Base-by-base conservation (phyloP, 2,329 filamentous ascomycete genomes). In the Scleromitrula shiraiana region DNA sequence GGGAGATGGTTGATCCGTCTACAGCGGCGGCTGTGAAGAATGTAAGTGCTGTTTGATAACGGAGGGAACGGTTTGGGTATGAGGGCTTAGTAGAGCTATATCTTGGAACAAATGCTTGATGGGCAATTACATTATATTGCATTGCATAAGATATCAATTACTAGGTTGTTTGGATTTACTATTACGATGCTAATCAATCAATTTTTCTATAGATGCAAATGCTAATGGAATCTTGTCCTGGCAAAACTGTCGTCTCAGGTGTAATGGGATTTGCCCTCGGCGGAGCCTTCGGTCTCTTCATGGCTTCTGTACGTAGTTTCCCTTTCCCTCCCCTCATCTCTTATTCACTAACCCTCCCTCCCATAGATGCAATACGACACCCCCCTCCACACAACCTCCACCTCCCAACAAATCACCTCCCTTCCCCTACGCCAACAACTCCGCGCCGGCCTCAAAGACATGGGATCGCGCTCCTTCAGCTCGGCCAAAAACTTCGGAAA, bases 301-400 rank as follows among this genome's bases (percentile, higher is more conserved):
- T 97, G 91, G 88, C 90, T 51, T 93, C 87, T 62, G 88, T 95
- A 81, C 55, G 84, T 73, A 20, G 30, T 27, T 46, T 36, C 46
- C 36, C 20, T 39, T 19, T 40, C 14, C 40, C 17, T 20, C 27
- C 29, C 17, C 32, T 22, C 47, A 29, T 30, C 41, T 36, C 46
- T 46, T 42, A 8, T 42, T 42, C 20, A 10, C 35, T 14, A 36
- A 20, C 23, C 29, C 10, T 42, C 45, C 30, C n/a, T 20, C 37
- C 30, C 9, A 24, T 44, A 95, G 88, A 98, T 98, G 93, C 85
- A 88, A 68, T 98, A 98, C 77, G 93, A 98, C 66, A 96, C 90
- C 0, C 87, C 91, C 50, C 83, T 89, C 41, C 68, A 70, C 30
- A 59, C 67, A 36, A 68, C 68, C 60, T 59, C 62, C 40, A 58